Conservation (phyloP, 345 rosid genomes). For the Eucalyptus sideroxylon region DNA sequence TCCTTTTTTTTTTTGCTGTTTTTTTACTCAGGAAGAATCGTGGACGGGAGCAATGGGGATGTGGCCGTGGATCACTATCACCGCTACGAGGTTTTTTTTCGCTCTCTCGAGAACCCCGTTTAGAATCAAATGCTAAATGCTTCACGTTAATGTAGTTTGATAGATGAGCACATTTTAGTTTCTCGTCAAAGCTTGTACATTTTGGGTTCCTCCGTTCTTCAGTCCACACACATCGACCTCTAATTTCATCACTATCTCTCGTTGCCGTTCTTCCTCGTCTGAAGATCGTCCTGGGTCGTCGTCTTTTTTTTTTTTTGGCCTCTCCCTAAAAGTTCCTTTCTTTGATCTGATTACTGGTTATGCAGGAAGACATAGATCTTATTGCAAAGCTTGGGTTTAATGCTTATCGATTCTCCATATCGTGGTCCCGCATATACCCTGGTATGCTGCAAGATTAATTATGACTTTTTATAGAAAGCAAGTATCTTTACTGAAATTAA, state of each 20-base stretch:
- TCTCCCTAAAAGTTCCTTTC: neutral
- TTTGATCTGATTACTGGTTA: neutral
- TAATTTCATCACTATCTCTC: neutral
- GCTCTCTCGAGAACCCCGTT: neutral
- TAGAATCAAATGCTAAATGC: neutral
- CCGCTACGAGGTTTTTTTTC: slow-evolving; percentile 45
- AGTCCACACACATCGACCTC: neutral
- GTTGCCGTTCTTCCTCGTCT: neutral
- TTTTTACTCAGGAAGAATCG: slow-evolving; percentile 33
- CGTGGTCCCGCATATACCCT: slow-evolving; percentile 91
- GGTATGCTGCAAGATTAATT: slow-evolving; percentile 21
- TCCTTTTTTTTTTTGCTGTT: neutral
- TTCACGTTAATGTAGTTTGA: neutral
- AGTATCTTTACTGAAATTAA: neutral
- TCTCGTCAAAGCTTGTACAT: neutral
- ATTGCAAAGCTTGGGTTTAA: slow-evolving; percentile 55
- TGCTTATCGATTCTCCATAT: slow-evolving; percentile 86
- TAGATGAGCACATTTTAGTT: neutral
- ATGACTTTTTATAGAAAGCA: neutral
- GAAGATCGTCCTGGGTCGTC: neutral
- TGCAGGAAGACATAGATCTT: slow-evolving; percentile 80
- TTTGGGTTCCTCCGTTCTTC: neutral
- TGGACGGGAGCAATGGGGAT: slow-evolving; percentile 69
- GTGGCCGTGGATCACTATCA: slow-evolving; percentile 76
- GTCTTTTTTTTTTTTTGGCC: neutral